Conservation (phyloP, 306 rosid species). For the Bauhinia variegata region DNA sequence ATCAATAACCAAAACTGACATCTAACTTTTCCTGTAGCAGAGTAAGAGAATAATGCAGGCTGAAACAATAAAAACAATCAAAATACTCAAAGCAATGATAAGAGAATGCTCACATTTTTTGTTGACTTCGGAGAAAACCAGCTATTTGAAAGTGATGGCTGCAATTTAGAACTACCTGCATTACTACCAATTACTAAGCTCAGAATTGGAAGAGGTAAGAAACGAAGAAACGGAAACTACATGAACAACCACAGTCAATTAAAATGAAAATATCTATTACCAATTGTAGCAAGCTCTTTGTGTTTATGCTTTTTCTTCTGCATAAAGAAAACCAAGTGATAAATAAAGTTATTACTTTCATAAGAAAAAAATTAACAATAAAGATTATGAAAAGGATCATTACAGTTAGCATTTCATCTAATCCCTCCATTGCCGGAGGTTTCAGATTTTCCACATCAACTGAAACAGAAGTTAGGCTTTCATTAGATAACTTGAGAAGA, state of each 20-base stretch:
- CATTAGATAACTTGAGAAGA: conserved; percentile 1
- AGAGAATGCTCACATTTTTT: conserved; percentile 55
- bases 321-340: conserved; percentile 33
- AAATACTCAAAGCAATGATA: too few relatives aligned
- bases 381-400: conserved; percentile 22
- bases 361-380: conserved; percentile 1
- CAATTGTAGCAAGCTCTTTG: conserved; percentile 50
- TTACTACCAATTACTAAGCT: conserved; percentile 23
- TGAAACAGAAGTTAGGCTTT: conserved; percentile 46
- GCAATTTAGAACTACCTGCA: conserved; percentile 59
- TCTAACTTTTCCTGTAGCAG: conserved; percentile 9
- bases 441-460: conserved; percentile 56
- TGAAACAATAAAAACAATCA: too few relatives aligned
- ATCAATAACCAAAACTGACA: conserved; percentile 16
- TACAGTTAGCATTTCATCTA: conserved; percentile 62
- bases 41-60: conserved; percentile 13
- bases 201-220: conserved; percentile 22
- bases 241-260: conserved; percentile 10
- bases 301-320: conserved; percentile 68
- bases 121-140: conserved; percentile 79
- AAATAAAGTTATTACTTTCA: not conserved
- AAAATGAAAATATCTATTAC: conserved; percentile 50
- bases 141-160: conserved; percentile 51
- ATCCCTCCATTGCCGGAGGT: conserved; percentile 82
- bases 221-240: conserved; percentile 22